Evolutionary conservation across 2,329 filamentous ascomycete genomes (phyloP).

Genomic region (Tetracladium maxilliforme): DNA sequence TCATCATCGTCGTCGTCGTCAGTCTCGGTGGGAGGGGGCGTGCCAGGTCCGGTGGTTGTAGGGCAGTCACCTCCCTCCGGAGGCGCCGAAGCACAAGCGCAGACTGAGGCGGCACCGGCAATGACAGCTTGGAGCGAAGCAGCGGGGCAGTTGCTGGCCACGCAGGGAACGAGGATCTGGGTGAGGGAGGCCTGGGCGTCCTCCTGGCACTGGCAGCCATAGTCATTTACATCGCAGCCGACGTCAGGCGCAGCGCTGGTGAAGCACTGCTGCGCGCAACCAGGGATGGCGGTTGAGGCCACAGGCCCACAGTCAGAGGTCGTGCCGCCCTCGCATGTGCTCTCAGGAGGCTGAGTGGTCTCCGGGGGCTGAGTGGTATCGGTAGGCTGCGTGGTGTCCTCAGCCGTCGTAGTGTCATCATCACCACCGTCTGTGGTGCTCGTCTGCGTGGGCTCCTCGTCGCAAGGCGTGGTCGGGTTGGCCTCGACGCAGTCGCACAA

Average conservation of each 20-base stretch:
- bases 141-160: slow-evolving; percentile 11
- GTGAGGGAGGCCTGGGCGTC: slow-evolving; percentile 10
- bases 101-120: slow-evolving; percentile 9
- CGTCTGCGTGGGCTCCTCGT: slow-evolving; percentile 1
- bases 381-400: slow-evolving; percentile 1
- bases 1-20: too few species aligned
- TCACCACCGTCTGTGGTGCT: too few species aligned
- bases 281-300: slow-evolving; percentile 11
- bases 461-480: slow-evolving; percentile 9
- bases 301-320: slow-evolving; percentile 14
- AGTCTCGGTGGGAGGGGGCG: too few species aligned
- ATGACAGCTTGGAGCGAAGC: slow-evolving; percentile 11
- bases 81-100: too few species aligned
- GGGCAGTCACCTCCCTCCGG: too few species aligned
- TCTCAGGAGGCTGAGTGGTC: slow-evolving; percentile 1
- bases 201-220: slow-evolving; percentile 12
- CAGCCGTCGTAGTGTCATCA: too few species aligned
- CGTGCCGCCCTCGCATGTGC: too few species aligned
- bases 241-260: slow-evolving; percentile 11
- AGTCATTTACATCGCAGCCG: slow-evolving; percentile 12
- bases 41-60: too few species aligned
- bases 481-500: slow-evolving; percentile 11
- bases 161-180: slow-evolving; percentile 12
- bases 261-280: slow-evolving; percentile 14
- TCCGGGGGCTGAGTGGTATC: background rate